Base-by-base conservation (phyloP, 2,329 filamentous ascomycete genomes). In the Fusarium sublunatum region DNA sequence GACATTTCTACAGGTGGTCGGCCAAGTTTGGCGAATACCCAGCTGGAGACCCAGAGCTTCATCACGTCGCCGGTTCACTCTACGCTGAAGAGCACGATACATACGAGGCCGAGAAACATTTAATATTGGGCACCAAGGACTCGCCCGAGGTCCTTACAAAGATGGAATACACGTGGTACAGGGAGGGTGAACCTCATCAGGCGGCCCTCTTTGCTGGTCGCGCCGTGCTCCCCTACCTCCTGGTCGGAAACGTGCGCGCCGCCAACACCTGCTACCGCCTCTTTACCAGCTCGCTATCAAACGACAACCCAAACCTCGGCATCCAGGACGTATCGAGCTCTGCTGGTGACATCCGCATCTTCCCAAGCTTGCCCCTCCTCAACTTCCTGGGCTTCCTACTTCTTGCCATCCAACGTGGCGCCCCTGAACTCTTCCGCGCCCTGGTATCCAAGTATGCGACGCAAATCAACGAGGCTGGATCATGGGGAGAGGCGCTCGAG, bases 141-240 rank as follows among this genome's bases (percentile, higher is more conserved):
- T 97, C 93, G 0, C 86, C 93, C 34, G 88, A 92, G 68, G 83
- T 91, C 10, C 85, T 99, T 50, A 88, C 89, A 44, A 87, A 87
- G 68, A 85, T 98, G 78, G 92, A 98, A 77, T 98, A 96, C 76
- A 84, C 88, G 46, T 99, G 95, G 95, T 99, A 98, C 82, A 88
- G 86, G 61, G 87, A 93, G 72, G 92, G 96, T 77, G 91, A 94
- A 48, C 87, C 92, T 3, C 93, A 97, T 75, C 93, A 91, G 1
- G 95, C 95, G 2, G 89, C 92, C 5, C 81, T 92, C 52, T 99
- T 96, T 78, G 91, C 89, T 64, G 92, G 91, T 10, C 91, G 95
- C 67, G 93, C 90, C 26, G 86, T 98, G 39, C 86, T 99, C 36
- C 93, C 95, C 11, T 98, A 97, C 78, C 87, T 99, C 45, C 84